phyloP scores from a whole-genome alignment of 306 rosid species.

The Benincasa hispida region DNA sequence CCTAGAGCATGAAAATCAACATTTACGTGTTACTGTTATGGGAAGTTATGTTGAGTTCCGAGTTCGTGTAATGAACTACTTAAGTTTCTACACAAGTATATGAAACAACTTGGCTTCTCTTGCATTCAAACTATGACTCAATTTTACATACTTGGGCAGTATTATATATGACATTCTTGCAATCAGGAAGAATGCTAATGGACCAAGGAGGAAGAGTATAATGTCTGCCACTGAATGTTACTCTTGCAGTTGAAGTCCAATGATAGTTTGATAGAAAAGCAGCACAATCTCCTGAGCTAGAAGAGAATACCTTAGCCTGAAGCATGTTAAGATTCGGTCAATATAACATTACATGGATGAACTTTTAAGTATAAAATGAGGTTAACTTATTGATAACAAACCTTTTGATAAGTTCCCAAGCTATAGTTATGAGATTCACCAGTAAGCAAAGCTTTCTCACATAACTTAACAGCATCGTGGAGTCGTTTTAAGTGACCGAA shows the following conservation, averaged over 20 bases:
- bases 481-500: slow-evolving; percentile 62
- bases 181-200: slow-evolving; percentile 74
- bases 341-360: not conserved
- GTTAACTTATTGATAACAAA: not conserved
- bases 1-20: slow-evolving; percentile 22
- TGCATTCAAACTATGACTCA: not conserved
- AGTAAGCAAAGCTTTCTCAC: slow-evolving; percentile 56
- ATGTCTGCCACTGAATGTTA: slow-evolving; percentile 39
- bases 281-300: slow-evolving; percentile 49
- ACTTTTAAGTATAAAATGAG: not conserved
- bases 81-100: not conserved
- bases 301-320: slow-evolving; percentile 55
- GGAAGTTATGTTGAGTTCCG: not conserved
- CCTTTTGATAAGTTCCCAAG: slow-evolving; percentile 35
- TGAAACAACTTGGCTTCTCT: not conserved
- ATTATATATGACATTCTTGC: slow-evolving; percentile 58
- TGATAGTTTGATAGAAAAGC: slow-evolving; percentile 77
- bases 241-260: slow-evolving; percentile 26
- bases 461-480: slow-evolving; percentile 50
- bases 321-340: slow-evolving; percentile 16
- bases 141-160: slow-evolving; percentile 56
- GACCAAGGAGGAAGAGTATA: slow-evolving; percentile 85
- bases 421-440: slow-evolving; percentile 40
- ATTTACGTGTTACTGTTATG: not conserved
- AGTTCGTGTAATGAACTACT: no score